Conservation (phyloP, 2,329 filamentous ascomycete species). For the Metarhizium humberi region DNA sequence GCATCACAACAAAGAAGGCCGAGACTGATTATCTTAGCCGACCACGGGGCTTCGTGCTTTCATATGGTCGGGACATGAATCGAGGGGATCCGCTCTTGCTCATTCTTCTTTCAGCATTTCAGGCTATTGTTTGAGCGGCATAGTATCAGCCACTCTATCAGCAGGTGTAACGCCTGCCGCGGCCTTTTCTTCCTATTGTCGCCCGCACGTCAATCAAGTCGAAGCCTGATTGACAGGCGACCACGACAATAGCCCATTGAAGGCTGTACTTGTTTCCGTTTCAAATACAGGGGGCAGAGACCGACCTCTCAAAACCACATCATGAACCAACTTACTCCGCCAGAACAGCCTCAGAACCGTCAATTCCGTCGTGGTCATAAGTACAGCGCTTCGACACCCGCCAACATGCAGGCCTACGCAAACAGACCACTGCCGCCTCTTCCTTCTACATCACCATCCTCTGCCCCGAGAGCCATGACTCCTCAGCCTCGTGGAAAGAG, state of each 20-base stretch:
- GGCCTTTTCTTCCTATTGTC: neutral
- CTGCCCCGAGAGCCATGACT: neutral
- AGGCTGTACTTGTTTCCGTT: neutral
- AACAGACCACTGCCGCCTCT: constrained; percentile 12
- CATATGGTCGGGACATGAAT: neutral
- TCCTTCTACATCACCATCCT: constrained; percentile 4
- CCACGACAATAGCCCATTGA: neutral
- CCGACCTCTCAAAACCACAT: neutral
- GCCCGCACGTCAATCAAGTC: neutral
- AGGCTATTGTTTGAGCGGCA: neutral
- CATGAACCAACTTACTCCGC: neutral
- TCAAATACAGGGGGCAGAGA: neutral
- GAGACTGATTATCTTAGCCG: too few species aligned
- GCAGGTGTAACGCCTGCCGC: neutral
- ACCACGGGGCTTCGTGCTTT: neutral
- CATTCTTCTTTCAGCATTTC: neutral
- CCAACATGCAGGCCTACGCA: constrained; percentile 9
- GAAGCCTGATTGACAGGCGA: neutral
- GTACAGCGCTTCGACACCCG: constrained; percentile 4
- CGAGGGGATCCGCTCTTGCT: neutral
- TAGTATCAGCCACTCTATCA: neutral
- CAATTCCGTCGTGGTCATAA: constrained; percentile 1
- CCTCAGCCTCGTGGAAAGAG: neutral
- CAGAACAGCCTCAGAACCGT: neutral
- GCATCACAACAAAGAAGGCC: neutral